Evolutionary conservation across 148 eudicot genomes (phyloP).

Genomic region (Rhododendron vialii): DNA sequence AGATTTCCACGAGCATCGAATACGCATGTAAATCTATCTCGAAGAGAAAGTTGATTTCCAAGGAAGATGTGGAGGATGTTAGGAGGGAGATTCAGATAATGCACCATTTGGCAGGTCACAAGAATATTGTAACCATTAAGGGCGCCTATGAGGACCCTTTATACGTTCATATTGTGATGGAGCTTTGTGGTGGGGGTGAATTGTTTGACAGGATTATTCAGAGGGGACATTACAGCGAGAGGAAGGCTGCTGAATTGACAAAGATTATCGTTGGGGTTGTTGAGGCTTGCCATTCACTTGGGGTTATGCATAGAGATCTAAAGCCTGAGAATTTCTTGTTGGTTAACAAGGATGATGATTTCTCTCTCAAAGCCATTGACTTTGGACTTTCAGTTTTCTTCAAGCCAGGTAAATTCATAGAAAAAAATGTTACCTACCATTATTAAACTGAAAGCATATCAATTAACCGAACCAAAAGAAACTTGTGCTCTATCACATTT

Average conservation of each 20-base stretch:
- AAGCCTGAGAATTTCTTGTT: constrained; percentile 93
- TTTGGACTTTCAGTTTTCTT: constrained; percentile 97
- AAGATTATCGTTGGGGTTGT: constrained; percentile 92
- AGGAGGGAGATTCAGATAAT: constrained; percentile 99
- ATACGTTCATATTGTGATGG: constrained; percentile 95
- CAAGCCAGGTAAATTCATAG: constrained; percentile 68
- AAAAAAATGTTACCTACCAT: neutral
- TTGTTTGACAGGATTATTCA: constrained; percentile 90
- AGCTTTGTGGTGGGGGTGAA: constrained; percentile 85
- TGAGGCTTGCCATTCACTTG: constrained; percentile 93
- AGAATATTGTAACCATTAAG: constrained; percentile 73
- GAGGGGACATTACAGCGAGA: constrained; percentile 86
- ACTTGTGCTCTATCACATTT: neutral
- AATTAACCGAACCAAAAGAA: neutral
- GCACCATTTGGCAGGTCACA: constrained; percentile 97
- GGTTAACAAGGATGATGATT: constrained; percentile 87
- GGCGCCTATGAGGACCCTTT: constrained; percentile 90
- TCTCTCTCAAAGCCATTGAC: constrained; percentile 92
- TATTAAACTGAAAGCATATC: neutral
- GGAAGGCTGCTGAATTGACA: constrained; percentile 90
- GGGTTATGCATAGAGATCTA: constrained; percentile 90
- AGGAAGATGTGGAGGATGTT: constrained; percentile 94
- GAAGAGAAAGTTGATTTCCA: constrained; percentile 93
- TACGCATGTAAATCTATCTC: constrained; percentile 93
- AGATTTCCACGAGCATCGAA: constrained; percentile 56